Evolutionary conservation across 495 filamentous ascomycete species (phyloP).

Genomic region (Saxispiralis lemnorum): DNA sequence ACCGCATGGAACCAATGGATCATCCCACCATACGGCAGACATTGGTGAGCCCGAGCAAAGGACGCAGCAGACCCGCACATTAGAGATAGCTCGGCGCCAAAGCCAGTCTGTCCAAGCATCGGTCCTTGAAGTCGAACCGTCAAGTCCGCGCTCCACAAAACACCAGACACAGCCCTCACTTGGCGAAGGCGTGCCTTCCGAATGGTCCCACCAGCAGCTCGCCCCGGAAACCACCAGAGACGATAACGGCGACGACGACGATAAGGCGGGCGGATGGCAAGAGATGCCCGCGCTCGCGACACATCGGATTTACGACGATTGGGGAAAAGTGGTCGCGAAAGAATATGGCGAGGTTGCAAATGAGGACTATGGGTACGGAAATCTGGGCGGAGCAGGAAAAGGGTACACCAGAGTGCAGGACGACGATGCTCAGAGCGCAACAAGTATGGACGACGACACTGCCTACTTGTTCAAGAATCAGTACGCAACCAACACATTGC

Average conservation of each 20-base stretch:
- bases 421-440: conserved; percentile 82
- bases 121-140: neutral
- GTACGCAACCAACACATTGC: conserved; percentile 38
- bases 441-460: conserved; percentile 94
- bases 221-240: conserved; percentile 27
- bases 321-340: conserved; percentile 66
- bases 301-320: conserved; percentile 89
- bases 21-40: too few species aligned
- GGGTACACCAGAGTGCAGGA: conserved; percentile 86
- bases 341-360: conserved; percentile 50
- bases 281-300: conserved; percentile 82
- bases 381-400: conserved; percentile 71
- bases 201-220: conserved; percentile 83
- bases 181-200: conserved; percentile 30
- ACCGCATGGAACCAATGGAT: neutral
- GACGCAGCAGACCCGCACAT: neutral
- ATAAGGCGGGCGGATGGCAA: conserved; percentile 58
- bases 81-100: neutral
- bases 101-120: neutral
- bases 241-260: conserved; percentile 26
- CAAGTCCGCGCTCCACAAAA: too few species aligned
- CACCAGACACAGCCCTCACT: neutral
- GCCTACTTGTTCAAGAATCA: conserved; percentile 73
- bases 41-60: too few species aligned
- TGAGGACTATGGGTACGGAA: conserved; percentile 54